These are phyloP conservation scores for Coprinellus micaceus DNA, from an alignment of 768 basidiomycete species.

Conservation along the genomic window DNA sequence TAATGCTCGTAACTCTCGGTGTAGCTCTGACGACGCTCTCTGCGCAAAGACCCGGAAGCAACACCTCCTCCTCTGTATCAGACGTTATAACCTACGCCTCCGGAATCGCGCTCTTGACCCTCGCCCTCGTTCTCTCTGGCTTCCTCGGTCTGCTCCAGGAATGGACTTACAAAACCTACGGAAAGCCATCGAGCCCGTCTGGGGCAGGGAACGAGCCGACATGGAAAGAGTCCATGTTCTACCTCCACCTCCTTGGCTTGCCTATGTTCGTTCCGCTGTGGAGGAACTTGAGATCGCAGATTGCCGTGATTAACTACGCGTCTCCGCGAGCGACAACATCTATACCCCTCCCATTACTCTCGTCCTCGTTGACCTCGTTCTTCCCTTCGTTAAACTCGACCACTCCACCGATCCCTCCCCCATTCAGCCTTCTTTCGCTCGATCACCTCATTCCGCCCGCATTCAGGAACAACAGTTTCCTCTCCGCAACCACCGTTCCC, in stretches of 20 bases:
- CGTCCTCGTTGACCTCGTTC: slow-evolving; percentile 12
- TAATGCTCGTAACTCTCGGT: slow-evolving; percentile 76
- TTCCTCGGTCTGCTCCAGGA: slow-evolving; percentile 85
- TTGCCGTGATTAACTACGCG: slow-evolving; percentile 36
- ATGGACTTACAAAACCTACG: slow-evolving; percentile 57
- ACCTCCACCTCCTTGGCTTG: slow-evolving; percentile 76
- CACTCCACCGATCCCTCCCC: slow-evolving; percentile 24
- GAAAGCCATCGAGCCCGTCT: slow-evolving; percentile 18
- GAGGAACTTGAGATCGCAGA: slow-evolving; percentile 46
- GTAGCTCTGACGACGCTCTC: slow-evolving; percentile 81
- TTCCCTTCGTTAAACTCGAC: background rate
- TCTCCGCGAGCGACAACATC: slow-evolving; percentile 32
- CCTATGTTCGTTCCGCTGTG: slow-evolving; percentile 71
- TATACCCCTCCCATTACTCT: slow-evolving; percentile 20
- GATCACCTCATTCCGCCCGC: slow-evolving; percentile 22
- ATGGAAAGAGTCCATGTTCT: slow-evolving; percentile 94
- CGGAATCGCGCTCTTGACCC: slow-evolving; percentile 69
- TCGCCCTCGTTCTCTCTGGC: slow-evolving; percentile 78
- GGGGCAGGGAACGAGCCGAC: slow-evolving; percentile 17
- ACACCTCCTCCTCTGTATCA: slow-evolving; percentile 11
- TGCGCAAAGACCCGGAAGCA: slow-evolving; percentile 41
- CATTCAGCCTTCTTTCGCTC: slow-evolving; percentile 28
- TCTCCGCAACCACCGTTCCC: too few relatives aligned
- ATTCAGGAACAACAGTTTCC: slow-evolving; percentile 16
- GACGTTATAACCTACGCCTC: slow-evolving; percentile 49